phyloP scores from a whole-genome alignment of 345 rosid species.

The Linum trigynum region DNA sequence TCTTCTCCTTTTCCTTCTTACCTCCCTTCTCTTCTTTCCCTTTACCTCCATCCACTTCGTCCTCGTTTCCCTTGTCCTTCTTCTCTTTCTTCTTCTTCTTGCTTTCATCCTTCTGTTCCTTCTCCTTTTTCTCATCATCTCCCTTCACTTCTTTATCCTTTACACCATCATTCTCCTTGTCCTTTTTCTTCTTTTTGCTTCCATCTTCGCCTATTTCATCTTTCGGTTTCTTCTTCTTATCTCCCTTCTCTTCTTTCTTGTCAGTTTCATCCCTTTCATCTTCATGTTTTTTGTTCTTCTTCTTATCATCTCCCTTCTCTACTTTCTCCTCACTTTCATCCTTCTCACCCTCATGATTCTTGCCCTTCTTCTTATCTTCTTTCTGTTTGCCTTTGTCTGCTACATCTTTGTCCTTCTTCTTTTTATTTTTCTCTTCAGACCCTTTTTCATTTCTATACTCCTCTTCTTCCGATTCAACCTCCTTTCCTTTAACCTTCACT shows the following conservation, averaged over 20 bases:
- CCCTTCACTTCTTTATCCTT: not conserved
- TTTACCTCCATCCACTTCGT: not conserved
- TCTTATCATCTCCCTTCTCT: conserved; percentile 1
- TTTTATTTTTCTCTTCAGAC: not conserved
- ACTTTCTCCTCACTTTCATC: not conserved
- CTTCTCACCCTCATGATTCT: not conserved
- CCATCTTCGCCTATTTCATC: conserved; percentile 9
- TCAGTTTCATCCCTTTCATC: not conserved
- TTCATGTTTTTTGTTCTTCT: conserved; percentile 8
- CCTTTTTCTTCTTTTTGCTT: conserved; percentile 4
- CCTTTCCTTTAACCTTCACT: not conserved
- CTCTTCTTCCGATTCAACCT: not conserved
- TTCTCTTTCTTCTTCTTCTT: not conserved
- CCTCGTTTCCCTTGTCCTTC: conserved; percentile 1
- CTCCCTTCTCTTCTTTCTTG: not conserved
- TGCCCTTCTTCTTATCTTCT: not conserved
- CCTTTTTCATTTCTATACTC: not conserved
- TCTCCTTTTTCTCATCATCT: conserved; percentile 9
- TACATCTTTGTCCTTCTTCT: conserved; percentile 3
- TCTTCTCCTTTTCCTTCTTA: conserved; percentile 9
- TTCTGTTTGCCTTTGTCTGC: conserved; percentile 7
- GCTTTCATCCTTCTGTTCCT: conserved; percentile 1
- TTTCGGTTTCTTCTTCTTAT: conserved; percentile 9
- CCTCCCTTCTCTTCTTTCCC: conserved; percentile 3
- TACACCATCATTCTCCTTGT: not conserved